A percentile compares a stretch with the other conserved stretches of the same genome.
These are phyloP conservation scores for Hyaloscypha variabilis DNA, from an alignment of 495 filamentous ascomycete species.

Conservation along the genomic window DNA sequence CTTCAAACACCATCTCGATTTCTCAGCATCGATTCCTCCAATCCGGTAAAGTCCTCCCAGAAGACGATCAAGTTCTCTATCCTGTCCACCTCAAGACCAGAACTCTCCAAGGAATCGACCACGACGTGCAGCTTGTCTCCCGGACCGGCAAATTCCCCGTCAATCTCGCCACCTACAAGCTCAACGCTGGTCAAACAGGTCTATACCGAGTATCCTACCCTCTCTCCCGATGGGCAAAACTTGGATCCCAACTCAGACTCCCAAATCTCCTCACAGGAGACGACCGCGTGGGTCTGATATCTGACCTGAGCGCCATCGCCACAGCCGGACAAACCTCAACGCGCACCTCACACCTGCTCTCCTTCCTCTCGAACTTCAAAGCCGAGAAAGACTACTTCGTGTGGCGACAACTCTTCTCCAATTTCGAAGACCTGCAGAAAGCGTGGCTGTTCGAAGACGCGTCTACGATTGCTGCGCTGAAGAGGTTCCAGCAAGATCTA, in stretches of 20 bases:
- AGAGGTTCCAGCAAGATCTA: neutral
- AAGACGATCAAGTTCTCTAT: conserved; percentile 56
- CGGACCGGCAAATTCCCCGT: conserved; percentile 48
- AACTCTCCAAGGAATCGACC: conserved; percentile 60
- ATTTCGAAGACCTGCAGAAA: neutral
- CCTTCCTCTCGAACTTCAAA: neutral
- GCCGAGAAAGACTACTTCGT: neutral
- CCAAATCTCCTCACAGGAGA: no score
- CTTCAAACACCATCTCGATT: conserved; percentile 38
- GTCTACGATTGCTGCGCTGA: neutral
- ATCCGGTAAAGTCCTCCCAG: conserved; percentile 66
- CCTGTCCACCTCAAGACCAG: conserved; percentile 63
- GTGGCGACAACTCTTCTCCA: neutral
- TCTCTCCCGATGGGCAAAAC: conserved; percentile 69
- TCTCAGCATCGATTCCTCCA: conserved; percentile 71
- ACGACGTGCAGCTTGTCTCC: conserved; percentile 41
- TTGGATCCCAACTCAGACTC: conserved; percentile 47
- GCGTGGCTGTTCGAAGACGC: neutral
- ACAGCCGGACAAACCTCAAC: neutral
- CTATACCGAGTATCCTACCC: conserved; percentile 94
- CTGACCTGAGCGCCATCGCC: neutral
- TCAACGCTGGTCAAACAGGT: conserved; percentile 83
- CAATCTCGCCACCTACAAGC: conserved; percentile 81
- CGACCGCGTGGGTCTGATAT: neutral
- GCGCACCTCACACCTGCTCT: neutral